A percentile compares a stretch with the other conserved stretches of the same genome.
Evolutionary conservation across 805 yeast species (phyloP).

Genomic region (Blastobotrys mokoenaii): DNA sequence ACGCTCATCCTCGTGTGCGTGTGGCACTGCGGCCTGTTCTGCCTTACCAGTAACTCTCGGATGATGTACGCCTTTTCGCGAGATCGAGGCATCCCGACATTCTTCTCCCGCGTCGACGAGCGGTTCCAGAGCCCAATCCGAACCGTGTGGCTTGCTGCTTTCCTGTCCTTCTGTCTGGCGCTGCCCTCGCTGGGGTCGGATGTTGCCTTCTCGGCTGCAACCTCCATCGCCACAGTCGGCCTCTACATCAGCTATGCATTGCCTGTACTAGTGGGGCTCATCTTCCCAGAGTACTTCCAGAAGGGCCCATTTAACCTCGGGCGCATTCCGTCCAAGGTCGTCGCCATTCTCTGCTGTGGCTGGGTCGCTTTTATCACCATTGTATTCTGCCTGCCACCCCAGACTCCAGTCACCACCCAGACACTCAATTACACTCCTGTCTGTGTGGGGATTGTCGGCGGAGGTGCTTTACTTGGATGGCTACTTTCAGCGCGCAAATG

Average conservation of each 20-base stretch:
- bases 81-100: slow-evolving; percentile 62
- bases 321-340: slow-evolving; percentile 41
- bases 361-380: slow-evolving; percentile 49
- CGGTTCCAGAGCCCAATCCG: slow-evolving; percentile 51
- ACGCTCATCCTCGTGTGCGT: slow-evolving; percentile 14
- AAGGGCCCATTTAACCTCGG: slow-evolving; percentile 63
- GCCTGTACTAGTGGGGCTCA: slow-evolving; percentile 47
- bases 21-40: slow-evolving; percentile 17
- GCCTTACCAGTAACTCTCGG: slow-evolving; percentile 37
- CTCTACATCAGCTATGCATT: slow-evolving; percentile 54
- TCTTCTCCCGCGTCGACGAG: slow-evolving; percentile 50
- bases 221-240: slow-evolving; percentile 55
- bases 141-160: slow-evolving; percentile 48
- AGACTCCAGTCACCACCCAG: no score
- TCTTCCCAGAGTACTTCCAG: slow-evolving; percentile 40
- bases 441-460: no score
- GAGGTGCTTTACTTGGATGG: no score
- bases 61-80: slow-evolving; percentile 65
- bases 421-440: no score
- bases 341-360: slow-evolving; percentile 39
- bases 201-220: slow-evolving; percentile 61
- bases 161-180: slow-evolving; percentile 45
- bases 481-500: no score
- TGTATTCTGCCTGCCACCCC: slow-evolving; percentile 60
- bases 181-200: slow-evolving; percentile 48